Percentiles rank a stretch among this genome's conserved stretches.
These are phyloP conservation scores for Magnolia kwangsiensis DNA, from an alignment of 164 flowering plant species.

Conservation along the genomic window DNA sequence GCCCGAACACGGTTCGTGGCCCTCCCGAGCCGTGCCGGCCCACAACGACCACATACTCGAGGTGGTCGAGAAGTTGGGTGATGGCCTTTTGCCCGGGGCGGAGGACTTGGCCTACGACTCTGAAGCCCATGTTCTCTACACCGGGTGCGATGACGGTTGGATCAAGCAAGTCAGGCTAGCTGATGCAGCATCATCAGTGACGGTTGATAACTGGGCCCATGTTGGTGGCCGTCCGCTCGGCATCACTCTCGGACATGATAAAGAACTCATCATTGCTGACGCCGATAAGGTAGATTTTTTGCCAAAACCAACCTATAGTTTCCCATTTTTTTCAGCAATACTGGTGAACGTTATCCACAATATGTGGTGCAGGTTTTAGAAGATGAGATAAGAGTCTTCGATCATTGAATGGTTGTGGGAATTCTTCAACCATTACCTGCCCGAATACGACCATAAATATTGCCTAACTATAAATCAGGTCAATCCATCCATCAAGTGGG, in stretches of 20 bases:
- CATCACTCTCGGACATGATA: slow-evolving; percentile 22
- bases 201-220: slow-evolving; percentile 25
- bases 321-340: too few species aligned
- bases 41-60: slow-evolving; percentile 25
- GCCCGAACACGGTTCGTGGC: slow-evolving; percentile 23
- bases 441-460: too few species aligned
- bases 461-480: too few species aligned
- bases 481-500: too few species aligned
- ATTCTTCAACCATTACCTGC: not conserved
- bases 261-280: slow-evolving; percentile 32
- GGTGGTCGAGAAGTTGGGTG: slow-evolving; percentile 30
- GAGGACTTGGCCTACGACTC: slow-evolving; percentile 41
- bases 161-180: slow-evolving; percentile 32
- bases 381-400: not conserved
- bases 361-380: not conserved
- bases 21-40: slow-evolving; percentile 10
- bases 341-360: too few species aligned
- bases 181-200: slow-evolving; percentile 15
- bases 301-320: not conserved
- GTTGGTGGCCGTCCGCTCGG: slow-evolving; percentile 44
- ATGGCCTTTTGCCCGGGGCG: slow-evolving; percentile 28
- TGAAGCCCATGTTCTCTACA: slow-evolving; percentile 26
- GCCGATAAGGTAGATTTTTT: slow-evolving; percentile 20
- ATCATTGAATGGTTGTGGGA: not conserved
- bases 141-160: slow-evolving; percentile 52